A percentile compares a stretch with the other conserved stretches of the same genome.
Conservation (phyloP, 345 rosid genomes). For the Arabidopsis suecica region DNA sequence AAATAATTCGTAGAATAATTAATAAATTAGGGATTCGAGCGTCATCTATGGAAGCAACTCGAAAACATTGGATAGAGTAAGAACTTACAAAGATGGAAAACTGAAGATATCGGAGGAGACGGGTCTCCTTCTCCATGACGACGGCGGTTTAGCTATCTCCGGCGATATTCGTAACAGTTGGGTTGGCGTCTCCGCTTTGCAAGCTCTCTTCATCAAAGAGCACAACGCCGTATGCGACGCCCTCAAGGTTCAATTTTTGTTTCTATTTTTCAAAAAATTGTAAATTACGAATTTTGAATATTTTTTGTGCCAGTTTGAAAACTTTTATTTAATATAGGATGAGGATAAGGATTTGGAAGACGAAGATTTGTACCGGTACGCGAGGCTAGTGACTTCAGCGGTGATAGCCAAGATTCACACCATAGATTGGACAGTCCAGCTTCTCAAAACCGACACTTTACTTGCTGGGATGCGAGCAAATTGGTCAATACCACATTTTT, state of each 20-base stretch:
- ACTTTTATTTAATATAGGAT: constrained; percentile 29
- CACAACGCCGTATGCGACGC: constrained; percentile 63
- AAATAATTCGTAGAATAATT: neutral
- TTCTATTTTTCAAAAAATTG: too few species aligned
- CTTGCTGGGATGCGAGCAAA: constrained; percentile 64
- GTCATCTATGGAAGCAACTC: constrained; percentile 57
- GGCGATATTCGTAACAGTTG: constrained; percentile 64
- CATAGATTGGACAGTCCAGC: constrained; percentile 73
- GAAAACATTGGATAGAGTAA: constrained; percentile 45
- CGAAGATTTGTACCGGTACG: constrained; percentile 58
- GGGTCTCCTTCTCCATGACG: constrained; percentile 53
- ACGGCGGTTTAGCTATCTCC: constrained; percentile 48
- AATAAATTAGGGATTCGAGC: constrained; percentile 61
- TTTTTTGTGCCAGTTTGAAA: neutral
- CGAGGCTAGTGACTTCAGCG: constrained; percentile 65
- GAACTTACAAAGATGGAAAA: constrained; percentile 63
- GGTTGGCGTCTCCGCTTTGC: constrained; percentile 61
- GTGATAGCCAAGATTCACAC: constrained; percentile 75
- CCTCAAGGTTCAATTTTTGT: constrained; percentile 48
- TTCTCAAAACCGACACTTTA: constrained; percentile 62
- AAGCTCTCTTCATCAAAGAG: constrained; percentile 58
- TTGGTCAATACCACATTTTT: constrained; percentile 45
- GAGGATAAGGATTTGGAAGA: constrained; percentile 51
- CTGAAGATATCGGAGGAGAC: constrained; percentile 54
- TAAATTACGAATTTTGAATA: neutral